phyloP scores from a whole-genome alignment of 2,329 filamentous ascomycete species.

The Aspergillus amoenus region DNA sequence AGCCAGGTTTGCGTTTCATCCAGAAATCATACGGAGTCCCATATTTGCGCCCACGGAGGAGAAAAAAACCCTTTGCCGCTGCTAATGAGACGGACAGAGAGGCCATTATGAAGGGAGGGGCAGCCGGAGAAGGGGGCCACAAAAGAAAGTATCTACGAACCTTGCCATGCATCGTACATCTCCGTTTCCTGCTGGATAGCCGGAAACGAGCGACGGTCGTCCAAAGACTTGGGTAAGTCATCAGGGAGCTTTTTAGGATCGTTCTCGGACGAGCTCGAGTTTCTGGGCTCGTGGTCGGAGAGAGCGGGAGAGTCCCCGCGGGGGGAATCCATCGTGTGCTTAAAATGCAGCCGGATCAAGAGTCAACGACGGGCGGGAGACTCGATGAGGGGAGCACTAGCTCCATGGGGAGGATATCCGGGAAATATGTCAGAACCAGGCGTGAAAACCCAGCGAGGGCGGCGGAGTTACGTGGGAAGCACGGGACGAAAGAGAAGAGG shows the following conservation, averaged over 20 bases:
- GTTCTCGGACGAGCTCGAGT: slow-evolving; percentile 20
- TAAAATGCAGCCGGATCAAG: slow-evolving; percentile 10
- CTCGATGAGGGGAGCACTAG: slow-evolving; percentile 13
- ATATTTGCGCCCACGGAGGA: background rate
- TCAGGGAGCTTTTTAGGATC: slow-evolving; percentile 58
- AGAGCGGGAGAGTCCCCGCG: slow-evolving; percentile 32
- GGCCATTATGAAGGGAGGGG: background rate
- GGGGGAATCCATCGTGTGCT: slow-evolving; percentile 34
- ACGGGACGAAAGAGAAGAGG: background rate
- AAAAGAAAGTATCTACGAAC: slow-evolving; percentile 47
- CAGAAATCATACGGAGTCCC: background rate
- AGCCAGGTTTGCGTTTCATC: background rate
- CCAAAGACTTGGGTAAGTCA: slow-evolving; percentile 86
- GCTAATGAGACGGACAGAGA: background rate
- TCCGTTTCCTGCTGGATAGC: slow-evolving; percentile 79
- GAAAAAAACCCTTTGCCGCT: background rate
- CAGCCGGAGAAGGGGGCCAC: background rate
- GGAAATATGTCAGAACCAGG: background rate
- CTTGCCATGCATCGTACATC: slow-evolving; percentile 99
- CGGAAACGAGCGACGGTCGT: slow-evolving; percentile 75
- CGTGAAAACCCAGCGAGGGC: background rate
- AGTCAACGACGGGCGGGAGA: slow-evolving; percentile 15
- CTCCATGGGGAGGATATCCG: slow-evolving; percentile 22
- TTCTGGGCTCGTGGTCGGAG: slow-evolving; percentile 18
- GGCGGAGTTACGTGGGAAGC: background rate